Evolutionary conservation across 345 rosid species (phyloP), one percentile per base, ranked within the genome.

Genomic region (Isatis tinctoria): DNA sequence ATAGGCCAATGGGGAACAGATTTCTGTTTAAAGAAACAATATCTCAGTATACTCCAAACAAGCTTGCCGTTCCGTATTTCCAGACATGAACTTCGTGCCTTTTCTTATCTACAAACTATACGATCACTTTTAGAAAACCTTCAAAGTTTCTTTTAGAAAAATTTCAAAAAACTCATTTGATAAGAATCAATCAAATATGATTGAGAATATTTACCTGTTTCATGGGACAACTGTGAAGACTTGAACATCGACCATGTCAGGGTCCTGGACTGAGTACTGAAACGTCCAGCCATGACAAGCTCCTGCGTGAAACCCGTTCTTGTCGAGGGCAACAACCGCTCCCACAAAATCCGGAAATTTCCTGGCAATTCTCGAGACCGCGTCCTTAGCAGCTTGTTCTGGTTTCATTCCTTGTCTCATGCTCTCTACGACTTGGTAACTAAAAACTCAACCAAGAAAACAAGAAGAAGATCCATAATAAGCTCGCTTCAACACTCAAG

Each of bases 261-360:
- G 68, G 69, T 72, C 78, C 52, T 82, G 85, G 33, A 87, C 90
- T 0, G 98, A 91, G 81, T 94, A 94, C 83, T 88, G 87, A 81
- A 94, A 94, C 30, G 86, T 87, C 98, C 97, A 94, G 32, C 98
- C 98, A 81, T 89, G 85, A 70, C 97, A 90, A 60, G 93, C 95
- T 64, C 95, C 98, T 10, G 90, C 89, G 32, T 91, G 97, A 37
- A 73, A 74, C 10, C 96, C 96, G 18, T 82, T 81, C 82, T 85
- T 94, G 61, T 87, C 82, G 45, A 91, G 57, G 18, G 97, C 98
- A 52, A 94, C 83, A 56, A 94, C 85, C 36, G 97, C 98, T 53
- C 98, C 98, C n/a, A 91, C 84, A 32, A 86, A 94, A 74, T 85
- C 76, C 0, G 95, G 96, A 72, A 83, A 94, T 65, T 85, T 94